These are phyloP conservation scores for Blastobotrys muscicola DNA, from an alignment of 805 yeast genomes.

Conservation along the genomic window DNA sequence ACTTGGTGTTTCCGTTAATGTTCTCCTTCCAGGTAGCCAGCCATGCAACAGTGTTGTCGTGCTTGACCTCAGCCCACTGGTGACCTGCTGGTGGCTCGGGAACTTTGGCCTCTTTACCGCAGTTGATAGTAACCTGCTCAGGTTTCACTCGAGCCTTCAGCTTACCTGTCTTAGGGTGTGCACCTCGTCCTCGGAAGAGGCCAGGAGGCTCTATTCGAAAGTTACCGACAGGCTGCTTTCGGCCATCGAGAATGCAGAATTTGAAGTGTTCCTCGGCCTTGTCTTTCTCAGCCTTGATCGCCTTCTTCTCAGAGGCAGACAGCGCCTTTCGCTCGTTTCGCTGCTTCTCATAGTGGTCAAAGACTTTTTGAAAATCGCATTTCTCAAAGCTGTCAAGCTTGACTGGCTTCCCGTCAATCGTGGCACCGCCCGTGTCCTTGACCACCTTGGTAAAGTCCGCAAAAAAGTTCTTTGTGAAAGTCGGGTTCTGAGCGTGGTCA, in stretches of 20 bases:
- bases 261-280: constrained; percentile 71
- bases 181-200: constrained; percentile 90
- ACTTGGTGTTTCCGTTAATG: constrained; percentile 71
- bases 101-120: constrained; percentile 59
- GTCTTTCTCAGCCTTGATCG: constrained; percentile 61
- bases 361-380: constrained; percentile 73
- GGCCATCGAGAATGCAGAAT: constrained; percentile 72
- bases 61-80: constrained; percentile 79
- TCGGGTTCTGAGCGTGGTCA: constrained; percentile 82
- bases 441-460: constrained; percentile 63
- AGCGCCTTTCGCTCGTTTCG: constrained; percentile 65
- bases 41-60: constrained; percentile 91
- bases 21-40: constrained; percentile 96
- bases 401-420: constrained; percentile 29
- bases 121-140: constrained; percentile 78
- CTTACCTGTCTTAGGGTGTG: constrained; percentile 93
- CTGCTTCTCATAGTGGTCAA: constrained; percentile 55
- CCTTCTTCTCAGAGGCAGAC: constrained; percentile 67
- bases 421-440: constrained; percentile 59
- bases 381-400: constrained; percentile 48
- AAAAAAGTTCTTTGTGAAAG: constrained; percentile 81
- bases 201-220: constrained; percentile 96
- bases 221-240: constrained; percentile 87
- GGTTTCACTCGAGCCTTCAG: constrained; percentile 79
- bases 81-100: constrained; percentile 87